phyloP scores from a whole-genome alignment of 2,329 filamentous ascomycete genomes.

The Aschersonia sp. region DNA sequence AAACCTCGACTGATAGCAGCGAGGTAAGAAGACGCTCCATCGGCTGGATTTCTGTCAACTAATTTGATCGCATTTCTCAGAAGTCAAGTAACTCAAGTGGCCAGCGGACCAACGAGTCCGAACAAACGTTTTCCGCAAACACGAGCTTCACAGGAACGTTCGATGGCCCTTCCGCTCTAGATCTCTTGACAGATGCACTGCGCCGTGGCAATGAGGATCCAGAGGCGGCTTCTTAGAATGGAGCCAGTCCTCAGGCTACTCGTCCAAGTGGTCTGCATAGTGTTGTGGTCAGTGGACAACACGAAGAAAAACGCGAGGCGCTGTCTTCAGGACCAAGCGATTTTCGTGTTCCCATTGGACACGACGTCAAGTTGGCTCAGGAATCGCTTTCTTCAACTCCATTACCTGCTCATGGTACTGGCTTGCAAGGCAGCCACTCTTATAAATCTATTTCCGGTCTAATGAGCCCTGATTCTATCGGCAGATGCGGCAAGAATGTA shows the following conservation, averaged over 20 bases:
- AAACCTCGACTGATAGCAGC: not conserved
- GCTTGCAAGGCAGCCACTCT: conserved; percentile 3
- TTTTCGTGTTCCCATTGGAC: not conserved
- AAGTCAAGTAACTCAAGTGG: conserved; percentile 1
- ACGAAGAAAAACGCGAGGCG: not conserved
- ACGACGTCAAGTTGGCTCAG: not conserved
- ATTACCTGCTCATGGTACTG: not conserved
- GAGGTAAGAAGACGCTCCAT: conserved; percentile 1
- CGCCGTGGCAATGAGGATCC: not conserved
- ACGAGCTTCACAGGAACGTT: conserved; percentile 3
- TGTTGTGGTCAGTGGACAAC: not conserved
- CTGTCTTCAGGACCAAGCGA: not conserved
- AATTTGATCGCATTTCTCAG: not conserved
- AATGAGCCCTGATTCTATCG: not conserved
- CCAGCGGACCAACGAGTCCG: not conserved
- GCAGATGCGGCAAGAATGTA: not conserved
- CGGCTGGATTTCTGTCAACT: not conserved
- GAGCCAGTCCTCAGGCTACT: conserved; percentile 1
- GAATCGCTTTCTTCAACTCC: not conserved
- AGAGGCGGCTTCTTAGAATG: conserved; percentile 4
- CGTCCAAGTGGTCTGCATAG: not conserved
- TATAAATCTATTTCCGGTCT: conserved; percentile 2
- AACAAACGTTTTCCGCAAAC: conserved; percentile 1
- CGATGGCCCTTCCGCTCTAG: not conserved
- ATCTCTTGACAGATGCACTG: conserved; percentile 2